Percentiles rank a stretch among this genome's conserved stretches.
Evolutionary conservation across 306 rosid species (phyloP).

Genomic region (Adenanthera pavonina): DNA sequence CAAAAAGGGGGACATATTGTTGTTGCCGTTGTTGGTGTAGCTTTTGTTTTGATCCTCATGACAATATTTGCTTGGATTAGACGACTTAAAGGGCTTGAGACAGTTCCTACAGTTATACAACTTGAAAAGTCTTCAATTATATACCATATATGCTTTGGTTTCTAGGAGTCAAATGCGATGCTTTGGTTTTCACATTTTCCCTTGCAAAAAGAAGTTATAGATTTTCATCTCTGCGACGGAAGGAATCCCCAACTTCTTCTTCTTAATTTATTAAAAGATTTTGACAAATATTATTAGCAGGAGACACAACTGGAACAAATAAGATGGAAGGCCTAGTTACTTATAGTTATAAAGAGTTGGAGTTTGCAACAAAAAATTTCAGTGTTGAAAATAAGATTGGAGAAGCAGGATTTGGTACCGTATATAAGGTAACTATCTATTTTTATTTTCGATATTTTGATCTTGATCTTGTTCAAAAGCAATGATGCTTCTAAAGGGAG

Average conservation of each 20-base stretch:
- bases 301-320: neutral
- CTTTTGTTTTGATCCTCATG: neutral
- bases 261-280: too few species aligned
- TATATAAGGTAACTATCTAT: constrained; percentile 38
- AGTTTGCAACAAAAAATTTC: neutral
- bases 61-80: neutral
- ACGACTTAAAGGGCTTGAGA: neutral
- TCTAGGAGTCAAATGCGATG: too few species aligned
- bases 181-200: too few species aligned
- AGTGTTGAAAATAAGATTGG: neutral
- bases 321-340: too few species aligned
- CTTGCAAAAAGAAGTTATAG: too few species aligned
- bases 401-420: neutral
- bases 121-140: too few species aligned
- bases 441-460: neutral
- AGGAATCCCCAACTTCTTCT: too few species aligned
- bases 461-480: neutral
- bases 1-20: neutral
- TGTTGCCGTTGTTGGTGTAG: neutral
- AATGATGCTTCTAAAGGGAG: too few species aligned
- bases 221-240: too few species aligned
- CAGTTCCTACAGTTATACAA: neutral
- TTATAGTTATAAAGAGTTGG: neutral
- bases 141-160: too few species aligned
- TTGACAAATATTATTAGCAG: neutral